These are phyloP conservation scores for Camelina hispida DNA, from an alignment of 345 rosid species.

Conservation along the genomic window DNA sequence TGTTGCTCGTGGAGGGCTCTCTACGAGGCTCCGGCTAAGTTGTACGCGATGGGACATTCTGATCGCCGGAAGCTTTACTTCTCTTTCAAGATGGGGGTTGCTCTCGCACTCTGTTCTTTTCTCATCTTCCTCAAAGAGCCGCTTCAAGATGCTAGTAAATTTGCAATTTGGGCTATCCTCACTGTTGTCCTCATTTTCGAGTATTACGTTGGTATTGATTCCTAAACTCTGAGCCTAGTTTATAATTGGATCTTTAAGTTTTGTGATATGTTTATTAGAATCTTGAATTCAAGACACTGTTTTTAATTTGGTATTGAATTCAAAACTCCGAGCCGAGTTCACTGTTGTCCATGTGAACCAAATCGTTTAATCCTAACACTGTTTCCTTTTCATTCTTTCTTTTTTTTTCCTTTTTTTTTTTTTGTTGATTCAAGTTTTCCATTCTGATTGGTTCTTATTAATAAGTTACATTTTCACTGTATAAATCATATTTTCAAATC, in stretches of 20 bases:
- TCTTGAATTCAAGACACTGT: conserved; percentile 13
- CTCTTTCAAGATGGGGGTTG: conserved; percentile 66
- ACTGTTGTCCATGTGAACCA: background rate
- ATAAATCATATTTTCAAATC: too few relatives aligned
- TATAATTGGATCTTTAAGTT: background rate
- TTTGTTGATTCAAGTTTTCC: too few relatives aligned
- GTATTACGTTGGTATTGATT: conserved; percentile 66
- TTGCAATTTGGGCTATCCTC: conserved; percentile 79
- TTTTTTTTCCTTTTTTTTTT: too few relatives aligned
- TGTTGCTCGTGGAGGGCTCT: conserved; percentile 47
- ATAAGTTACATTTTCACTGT: too few relatives aligned
- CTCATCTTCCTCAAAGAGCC: conserved; percentile 65
- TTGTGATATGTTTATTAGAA: background rate
- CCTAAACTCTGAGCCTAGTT: background rate
- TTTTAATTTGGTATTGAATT: too few relatives aligned
- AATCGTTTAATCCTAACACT: background rate
- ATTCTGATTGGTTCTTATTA: too few relatives aligned
- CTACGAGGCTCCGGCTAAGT: conserved; percentile 29
- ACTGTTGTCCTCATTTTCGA: conserved; percentile 85
- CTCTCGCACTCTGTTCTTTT: conserved; percentile 57
- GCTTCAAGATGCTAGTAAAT: conserved; percentile 49
- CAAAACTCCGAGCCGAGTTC: too few relatives aligned
- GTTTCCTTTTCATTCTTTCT: too few relatives aligned
- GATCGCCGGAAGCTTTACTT: conserved; percentile 70
- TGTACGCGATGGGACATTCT: conserved; percentile 65